Evolutionary conservation across 495 filamentous ascomycete genomes (phyloP).

Genomic region (Beverwykella pulmonaria): DNA sequence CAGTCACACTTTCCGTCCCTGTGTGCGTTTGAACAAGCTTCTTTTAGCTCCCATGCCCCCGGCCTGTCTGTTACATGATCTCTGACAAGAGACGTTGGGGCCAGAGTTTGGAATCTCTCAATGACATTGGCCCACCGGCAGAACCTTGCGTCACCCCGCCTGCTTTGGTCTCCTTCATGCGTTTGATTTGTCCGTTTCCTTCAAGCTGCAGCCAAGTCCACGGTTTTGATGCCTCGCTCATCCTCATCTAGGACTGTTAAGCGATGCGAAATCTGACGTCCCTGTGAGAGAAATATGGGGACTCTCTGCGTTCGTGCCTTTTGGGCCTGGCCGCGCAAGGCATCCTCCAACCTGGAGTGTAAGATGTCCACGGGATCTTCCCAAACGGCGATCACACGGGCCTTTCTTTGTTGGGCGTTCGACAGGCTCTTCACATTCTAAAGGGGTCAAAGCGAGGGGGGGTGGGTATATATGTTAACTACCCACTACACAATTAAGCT

Average conservation of each 20-base stretch:
- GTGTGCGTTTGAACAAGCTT: slow-evolving; percentile 40
- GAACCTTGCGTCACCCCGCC: slow-evolving; percentile 8
- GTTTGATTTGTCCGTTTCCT: slow-evolving; percentile 37
- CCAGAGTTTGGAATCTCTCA: slow-evolving; percentile 30
- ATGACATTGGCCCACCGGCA: slow-evolving; percentile 7
- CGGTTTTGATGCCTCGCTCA: slow-evolving; percentile 6
- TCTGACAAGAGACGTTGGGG: slow-evolving; percentile 34
- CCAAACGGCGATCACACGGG: not conserved
- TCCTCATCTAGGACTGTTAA: not conserved
- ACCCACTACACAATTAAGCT: not conserved
- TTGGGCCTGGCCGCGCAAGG: slow-evolving; percentile 23
- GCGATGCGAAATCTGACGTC: slow-evolving; percentile 18
- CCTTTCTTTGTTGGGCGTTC: not conserved
- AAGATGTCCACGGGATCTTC: slow-evolving; percentile 24
- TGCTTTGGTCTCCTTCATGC: slow-evolving; percentile 27
- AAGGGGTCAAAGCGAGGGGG: not conserved
- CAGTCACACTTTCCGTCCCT: slow-evolving; percentile 28
- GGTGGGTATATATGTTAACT: slow-evolving; percentile 20
- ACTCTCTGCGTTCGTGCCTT: not conserved
- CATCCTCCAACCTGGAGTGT: slow-evolving; percentile 31
- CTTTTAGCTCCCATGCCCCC: slow-evolving; percentile 27
- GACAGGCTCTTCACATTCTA: slow-evolving; percentile 6
- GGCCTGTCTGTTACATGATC: slow-evolving; percentile 34
- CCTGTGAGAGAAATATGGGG: slow-evolving; percentile 30
- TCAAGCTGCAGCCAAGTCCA: not conserved